These are phyloP conservation scores for Fusarium ambrosium DNA, from an alignment of 2,329 filamentous ascomycete species.

Conservation along the genomic window DNA sequence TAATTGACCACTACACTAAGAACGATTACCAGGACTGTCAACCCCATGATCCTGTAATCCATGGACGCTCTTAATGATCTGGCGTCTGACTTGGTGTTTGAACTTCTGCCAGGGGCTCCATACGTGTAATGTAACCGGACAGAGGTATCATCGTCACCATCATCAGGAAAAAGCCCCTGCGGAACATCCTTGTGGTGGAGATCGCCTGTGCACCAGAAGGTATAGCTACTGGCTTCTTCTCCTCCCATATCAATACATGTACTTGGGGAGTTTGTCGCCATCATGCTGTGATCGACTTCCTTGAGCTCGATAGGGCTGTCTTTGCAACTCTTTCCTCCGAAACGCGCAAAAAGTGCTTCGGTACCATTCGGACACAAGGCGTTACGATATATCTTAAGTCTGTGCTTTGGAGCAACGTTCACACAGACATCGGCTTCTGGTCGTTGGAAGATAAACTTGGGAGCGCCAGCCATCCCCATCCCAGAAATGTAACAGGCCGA, in stretches of 20 bases:
- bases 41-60: not conserved
- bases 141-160: not conserved
- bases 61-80: not conserved
- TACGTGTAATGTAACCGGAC: not conserved
- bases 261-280: not conserved
- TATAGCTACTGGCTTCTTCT: constrained; percentile 17
- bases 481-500: constrained; percentile 25
- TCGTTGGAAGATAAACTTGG: constrained; percentile 18
- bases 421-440: constrained; percentile 19
- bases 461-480: constrained; percentile 8
- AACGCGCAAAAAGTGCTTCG: constrained; percentile 23
- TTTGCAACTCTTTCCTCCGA: not conserved
- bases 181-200: not conserved
- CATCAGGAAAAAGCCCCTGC: constrained; percentile 5
- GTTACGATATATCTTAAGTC: constrained; percentile 23
- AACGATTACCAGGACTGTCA: not conserved
- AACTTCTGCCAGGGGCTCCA: not conserved
- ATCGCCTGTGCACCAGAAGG: constrained; percentile 22
- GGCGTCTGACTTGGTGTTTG: not conserved
- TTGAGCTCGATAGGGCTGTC: constrained; percentile 3
- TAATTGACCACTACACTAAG: not conserved
- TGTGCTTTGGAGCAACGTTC: constrained; percentile 12
- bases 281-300: constrained; percentile 6
- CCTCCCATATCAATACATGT: constrained; percentile 23
- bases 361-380: constrained; percentile 21